Base-by-base conservation (phyloP, 176 grass and related monocot genomes). In the Poa pratensis region DNA sequence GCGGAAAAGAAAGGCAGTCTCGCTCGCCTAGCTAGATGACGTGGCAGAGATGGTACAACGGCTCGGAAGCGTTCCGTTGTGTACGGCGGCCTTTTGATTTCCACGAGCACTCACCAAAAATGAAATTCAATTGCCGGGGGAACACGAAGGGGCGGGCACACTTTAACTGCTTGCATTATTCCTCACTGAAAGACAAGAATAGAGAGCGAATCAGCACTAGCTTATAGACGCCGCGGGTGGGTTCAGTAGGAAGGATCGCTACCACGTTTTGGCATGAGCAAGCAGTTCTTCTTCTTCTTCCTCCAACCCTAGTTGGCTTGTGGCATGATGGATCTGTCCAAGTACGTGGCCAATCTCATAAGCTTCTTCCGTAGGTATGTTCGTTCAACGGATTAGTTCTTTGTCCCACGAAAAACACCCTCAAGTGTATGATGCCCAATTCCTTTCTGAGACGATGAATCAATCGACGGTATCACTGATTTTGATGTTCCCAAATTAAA, bases 291-390 rank as follows among this genome's bases (percentile, higher is more conserved):
- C 40, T 30, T 50, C 23, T 61, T 73, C 40, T 23, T 8, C 16
- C 18, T 50, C 19, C 63, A 35, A 1, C 49, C 30, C 51, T 42
- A 15, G 45, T 9, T 39, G 20, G 1, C 23, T 45, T 8, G 7
- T 12, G 4, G 35, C 54, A 5, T 62, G 24, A 84, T 89, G 76
- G 68, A 67, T 54, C 57, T 84, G 32, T 32, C 76, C 19, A 89
- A 48, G 35, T 75, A 34, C 19, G 3, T 89, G 68, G 58, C 58
- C 17, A 53, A 84, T 55, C 62, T 89, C 68, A 84, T 84, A 80
- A 3, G 0, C 27, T 84, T 80, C 87, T 89, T 89, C 58, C 76
- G 37, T n/a, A 80, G 87, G 87, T 85, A 80, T 15, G 23, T 55
- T 22, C 11, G 23, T 55, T 22, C 11, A 5, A 60, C 24, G 35